Base-by-base conservation (phyloP, 139 green algal genomes). In the Pleodorina starrii region DNA sequence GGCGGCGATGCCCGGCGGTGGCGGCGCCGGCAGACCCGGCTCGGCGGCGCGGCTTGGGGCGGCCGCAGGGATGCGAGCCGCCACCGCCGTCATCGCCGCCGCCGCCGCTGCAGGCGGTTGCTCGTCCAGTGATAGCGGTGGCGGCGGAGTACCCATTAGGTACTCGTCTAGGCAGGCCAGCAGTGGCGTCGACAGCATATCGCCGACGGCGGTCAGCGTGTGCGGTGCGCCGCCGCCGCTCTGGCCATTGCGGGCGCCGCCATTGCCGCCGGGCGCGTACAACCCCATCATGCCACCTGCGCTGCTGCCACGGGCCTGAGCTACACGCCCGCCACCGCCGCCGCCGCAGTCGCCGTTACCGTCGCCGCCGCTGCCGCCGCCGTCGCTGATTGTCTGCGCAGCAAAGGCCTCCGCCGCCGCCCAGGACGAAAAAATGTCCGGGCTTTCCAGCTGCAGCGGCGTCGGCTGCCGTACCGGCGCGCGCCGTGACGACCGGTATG, bases 391-490 rank as follows among this genome's bases (percentile, higher is more conserved):
- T 17, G 11, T 69, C 43, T 40, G 66, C 1, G 43, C 46, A 2
- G 66, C 66, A 32, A 76, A 80, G 5, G 32, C 82, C n/a, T 78
- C 81, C 16, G n/a, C n/a, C 5, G 32, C 82, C 5, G 32, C 66
- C 82, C 82, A 88, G 2, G 44, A 71, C 0, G 82, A 68, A 44
- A 88, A 88, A 9, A 88, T 78, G 29, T 88, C 82, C 11, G 82
- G 81, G 35, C 50, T 75, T 10, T 76, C 80, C 0, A 23, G 5
- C 35, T 54, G 40, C 38, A 59, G 1, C 72, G 40, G 19, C 63
- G 19, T 32, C 63, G 63, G 19, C 63, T 73, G 63, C 32, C 29
- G 27, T 6, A 1, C 5, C 27, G 63, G 11, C 2, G 63, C 5
- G 11, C 63, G 63, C 14, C 27, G 21, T 23, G 19, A 21, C 27